Conservation (phyloP, 2,329 filamentous ascomycete species). For the Cladosporium velox region DNA sequence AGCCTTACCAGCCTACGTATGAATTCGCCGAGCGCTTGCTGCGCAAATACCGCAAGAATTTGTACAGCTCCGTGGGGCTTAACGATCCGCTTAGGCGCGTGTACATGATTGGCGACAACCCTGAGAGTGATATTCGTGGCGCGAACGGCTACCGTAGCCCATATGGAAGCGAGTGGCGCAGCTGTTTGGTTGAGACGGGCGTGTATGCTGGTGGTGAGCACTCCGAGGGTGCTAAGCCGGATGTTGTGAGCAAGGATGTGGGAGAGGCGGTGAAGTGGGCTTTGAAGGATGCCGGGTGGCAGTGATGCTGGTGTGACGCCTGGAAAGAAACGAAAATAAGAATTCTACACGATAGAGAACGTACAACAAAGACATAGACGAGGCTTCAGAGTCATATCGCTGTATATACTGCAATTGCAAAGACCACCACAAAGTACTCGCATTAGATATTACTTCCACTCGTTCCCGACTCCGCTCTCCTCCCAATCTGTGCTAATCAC, state of each 20-base stretch:
- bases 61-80: conserved; percentile 44
- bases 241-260: conserved; percentile 71
- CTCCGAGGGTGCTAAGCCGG: conserved; percentile 62
- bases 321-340: neutral
- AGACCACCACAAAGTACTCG: neutral
- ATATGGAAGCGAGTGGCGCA: conserved; percentile 71
- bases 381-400: neutral
- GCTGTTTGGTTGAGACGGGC: conserved; percentile 76
- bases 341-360: neutral
- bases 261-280: conserved; percentile 76
- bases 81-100: conserved; percentile 64
- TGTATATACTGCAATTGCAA: neutral
- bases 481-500: neutral
- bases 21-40: conserved; percentile 79
- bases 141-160: conserved; percentile 73
- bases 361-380: neutral
- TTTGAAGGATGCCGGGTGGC: conserved; percentile 56
- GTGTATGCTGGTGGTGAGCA: conserved; percentile 66
- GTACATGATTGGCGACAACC: conserved; percentile 82
- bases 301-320: neutral
- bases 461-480: neutral
- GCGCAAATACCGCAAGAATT: conserved; percentile 56
- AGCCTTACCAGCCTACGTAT: conserved; percentile 78
- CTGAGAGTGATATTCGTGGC: conserved; percentile 83
- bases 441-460: neutral